Percentiles rank a stretch among this genome's conserved stretches.
phyloP scores from a whole-genome alignment of 2,329 filamentous ascomycete genomes.

The Aspergillus sp. region DNA sequence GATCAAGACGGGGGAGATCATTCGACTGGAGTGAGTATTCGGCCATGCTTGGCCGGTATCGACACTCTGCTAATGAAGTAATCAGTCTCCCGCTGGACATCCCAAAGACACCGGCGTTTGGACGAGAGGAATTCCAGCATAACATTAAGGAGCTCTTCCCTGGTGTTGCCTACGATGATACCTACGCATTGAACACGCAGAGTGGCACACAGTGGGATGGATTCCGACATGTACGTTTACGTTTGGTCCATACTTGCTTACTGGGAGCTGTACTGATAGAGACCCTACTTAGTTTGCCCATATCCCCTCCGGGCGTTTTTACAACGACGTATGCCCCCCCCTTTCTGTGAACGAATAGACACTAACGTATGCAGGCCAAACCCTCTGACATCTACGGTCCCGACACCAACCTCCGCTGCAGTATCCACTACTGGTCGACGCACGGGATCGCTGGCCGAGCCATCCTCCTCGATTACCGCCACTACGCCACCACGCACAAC shows the following conservation, averaged over 20 bases:
- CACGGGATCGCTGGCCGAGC: constrained; percentile 37
- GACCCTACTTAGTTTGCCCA: constrained; percentile 27
- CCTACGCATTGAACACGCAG: constrained; percentile 42
- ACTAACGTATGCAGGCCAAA: constrained; percentile 20
- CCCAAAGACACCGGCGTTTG: constrained; percentile 46
- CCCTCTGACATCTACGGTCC: constrained; percentile 27
- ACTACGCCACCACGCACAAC: constrained; percentile 44
- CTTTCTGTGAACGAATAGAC: not conserved
- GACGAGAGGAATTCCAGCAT: constrained; percentile 47
- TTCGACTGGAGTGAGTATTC: constrained; percentile 43
- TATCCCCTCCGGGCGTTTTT: constrained; percentile 29
- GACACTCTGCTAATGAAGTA: too few relatives aligned
- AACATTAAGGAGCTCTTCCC: constrained; percentile 41
- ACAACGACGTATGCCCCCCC: constrained; percentile 28
- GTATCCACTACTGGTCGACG: constrained; percentile 36
- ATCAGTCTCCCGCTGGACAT: constrained; percentile 45
- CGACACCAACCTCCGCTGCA: constrained; percentile 30
- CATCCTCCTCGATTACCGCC: constrained; percentile 36
- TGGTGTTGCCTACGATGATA: constrained; percentile 37
- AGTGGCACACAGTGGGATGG: constrained; percentile 45
- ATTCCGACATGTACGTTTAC: constrained; percentile 36
- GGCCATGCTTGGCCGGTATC: too few relatives aligned
- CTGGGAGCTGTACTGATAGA: not conserved
- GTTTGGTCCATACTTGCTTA: constrained; percentile 1
- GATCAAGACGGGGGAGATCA: constrained; percentile 49